These are phyloP conservation scores for Diplosphaera chodatii DNA, from an alignment of 139 green algal species.

Conservation along the genomic window DNA sequence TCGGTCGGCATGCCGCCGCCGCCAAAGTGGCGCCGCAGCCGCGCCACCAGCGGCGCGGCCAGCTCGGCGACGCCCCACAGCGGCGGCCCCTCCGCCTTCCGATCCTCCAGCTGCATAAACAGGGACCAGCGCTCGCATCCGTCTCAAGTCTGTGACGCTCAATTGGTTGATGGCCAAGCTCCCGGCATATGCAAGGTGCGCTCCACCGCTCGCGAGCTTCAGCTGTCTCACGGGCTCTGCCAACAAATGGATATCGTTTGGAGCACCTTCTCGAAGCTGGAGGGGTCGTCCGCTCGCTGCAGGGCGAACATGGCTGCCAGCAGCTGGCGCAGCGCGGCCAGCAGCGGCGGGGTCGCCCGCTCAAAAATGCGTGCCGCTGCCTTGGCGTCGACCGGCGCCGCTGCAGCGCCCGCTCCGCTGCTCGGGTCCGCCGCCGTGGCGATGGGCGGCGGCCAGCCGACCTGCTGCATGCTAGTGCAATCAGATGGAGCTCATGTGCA, in stretches of 20 bases:
- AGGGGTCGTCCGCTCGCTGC: constrained; percentile 2
- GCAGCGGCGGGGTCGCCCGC: background rate
- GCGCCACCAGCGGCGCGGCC: constrained; percentile 13
- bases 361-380: background rate
- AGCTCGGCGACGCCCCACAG: constrained; percentile 40
- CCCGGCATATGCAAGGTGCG: no score
- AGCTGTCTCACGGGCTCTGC: no score
- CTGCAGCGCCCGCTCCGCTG: background rate
- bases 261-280: background rate
- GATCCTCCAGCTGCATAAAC: constrained; percentile 8
- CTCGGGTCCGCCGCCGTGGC: background rate
- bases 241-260: no score
- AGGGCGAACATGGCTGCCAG: constrained; percentile 7
- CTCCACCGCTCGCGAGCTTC: no score
- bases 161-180: no score
- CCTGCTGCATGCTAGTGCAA: background rate
- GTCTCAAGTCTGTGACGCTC: no score
- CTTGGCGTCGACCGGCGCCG: background rate
- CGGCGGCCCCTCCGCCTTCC: constrained; percentile 14
- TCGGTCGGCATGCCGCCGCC: constrained; percentile 18
- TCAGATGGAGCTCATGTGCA: background rate
- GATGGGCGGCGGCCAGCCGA: constrained; percentile 8
- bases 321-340: background rate
- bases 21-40: constrained; percentile 34
- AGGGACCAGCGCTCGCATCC: no score